Evolutionary conservation across 78 protist genomes (phyloP).

Genomic region (Planoprotostelium fungivorum): DNA sequence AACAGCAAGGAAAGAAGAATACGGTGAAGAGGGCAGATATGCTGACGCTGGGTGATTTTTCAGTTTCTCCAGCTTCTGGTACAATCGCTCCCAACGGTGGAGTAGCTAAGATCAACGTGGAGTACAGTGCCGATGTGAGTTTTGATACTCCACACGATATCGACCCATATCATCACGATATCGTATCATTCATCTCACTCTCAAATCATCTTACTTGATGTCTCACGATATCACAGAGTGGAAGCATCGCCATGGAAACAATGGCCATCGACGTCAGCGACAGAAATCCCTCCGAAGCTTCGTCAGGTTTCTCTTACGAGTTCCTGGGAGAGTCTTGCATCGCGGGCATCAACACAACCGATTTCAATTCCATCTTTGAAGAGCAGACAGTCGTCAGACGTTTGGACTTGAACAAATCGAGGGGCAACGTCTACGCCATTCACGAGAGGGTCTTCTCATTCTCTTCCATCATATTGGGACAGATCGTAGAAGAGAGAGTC

Average conservation of each 20-base stretch:
- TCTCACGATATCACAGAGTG: background rate
- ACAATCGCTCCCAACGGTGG: background rate
- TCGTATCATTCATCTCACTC: background rate
- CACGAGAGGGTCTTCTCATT: slow-evolving; percentile 31
- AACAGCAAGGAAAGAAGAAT: background rate
- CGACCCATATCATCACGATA: background rate
- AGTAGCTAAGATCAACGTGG: background rate
- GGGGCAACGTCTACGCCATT: background rate
- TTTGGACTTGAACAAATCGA: background rate
- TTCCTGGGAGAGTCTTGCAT: slow-evolving; percentile 71
- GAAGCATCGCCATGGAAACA: background rate
- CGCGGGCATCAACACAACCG: slow-evolving; percentile 69
- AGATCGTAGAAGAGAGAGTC: slow-evolving; percentile 16
- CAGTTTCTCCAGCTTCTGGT: background rate
- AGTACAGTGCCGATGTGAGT: background rate
- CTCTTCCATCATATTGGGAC: slow-evolving; percentile 33
- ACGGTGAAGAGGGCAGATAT: background rate
- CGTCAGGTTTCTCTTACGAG: slow-evolving; percentile 42
- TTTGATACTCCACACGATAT: too few relatives aligned
- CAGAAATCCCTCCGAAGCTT: slow-evolving; percentile 24
- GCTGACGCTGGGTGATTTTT: background rate
- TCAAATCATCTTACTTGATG: background rate
- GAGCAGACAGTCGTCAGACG: slow-evolving; percentile 58
- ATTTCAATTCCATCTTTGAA: slow-evolving; percentile 67
- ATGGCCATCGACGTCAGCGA: slow-evolving; percentile 43